Conservation (phyloP, 148 eudicot genomes). For the Persicaria tinctoria region DNA sequence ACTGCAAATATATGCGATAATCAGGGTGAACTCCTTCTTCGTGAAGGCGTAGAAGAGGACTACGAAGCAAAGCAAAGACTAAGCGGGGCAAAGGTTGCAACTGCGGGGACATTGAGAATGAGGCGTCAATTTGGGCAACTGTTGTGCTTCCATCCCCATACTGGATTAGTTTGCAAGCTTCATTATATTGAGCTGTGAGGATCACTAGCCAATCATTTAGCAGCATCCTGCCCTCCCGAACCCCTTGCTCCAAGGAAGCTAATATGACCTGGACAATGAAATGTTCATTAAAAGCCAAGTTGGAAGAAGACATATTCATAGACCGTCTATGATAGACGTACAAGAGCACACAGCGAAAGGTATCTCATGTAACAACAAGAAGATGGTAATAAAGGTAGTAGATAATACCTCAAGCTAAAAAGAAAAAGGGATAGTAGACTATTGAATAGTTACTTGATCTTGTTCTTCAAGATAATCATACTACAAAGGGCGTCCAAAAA, state of each 20-base stretch:
- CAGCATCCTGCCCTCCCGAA: conserved; percentile 89
- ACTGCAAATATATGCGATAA: conserved; percentile 86
- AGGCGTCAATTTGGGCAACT: conserved; percentile 51
- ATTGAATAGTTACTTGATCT: neutral
- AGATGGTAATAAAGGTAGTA: neutral
- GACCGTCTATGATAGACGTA: too few species aligned
- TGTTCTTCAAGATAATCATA: neutral
- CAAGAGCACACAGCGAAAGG: neutral
- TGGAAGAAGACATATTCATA: neutral
- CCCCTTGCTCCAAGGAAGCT: conserved; percentile 88
- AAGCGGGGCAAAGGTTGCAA: conserved; percentile 87
- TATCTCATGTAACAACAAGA: neutral
- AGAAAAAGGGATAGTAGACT: neutral
- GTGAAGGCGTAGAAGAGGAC: conserved; percentile 89
- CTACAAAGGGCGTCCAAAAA: neutral
- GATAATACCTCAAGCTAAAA: neutral
- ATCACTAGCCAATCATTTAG: conserved; percentile 98
- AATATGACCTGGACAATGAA: conserved; percentile 57
- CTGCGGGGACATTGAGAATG: conserved; percentile 88
- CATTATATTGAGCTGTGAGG: conserved; percentile 86
- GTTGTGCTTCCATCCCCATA: conserved; percentile 43
- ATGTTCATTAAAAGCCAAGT: neutral
- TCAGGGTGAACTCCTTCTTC: conserved; percentile 99
- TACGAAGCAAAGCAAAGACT: conserved; percentile 88
- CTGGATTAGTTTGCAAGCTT: conserved; percentile 63